phyloP scores from a whole-genome alignment of 306 rosid species.

The Aeschynomene evenia region DNA sequence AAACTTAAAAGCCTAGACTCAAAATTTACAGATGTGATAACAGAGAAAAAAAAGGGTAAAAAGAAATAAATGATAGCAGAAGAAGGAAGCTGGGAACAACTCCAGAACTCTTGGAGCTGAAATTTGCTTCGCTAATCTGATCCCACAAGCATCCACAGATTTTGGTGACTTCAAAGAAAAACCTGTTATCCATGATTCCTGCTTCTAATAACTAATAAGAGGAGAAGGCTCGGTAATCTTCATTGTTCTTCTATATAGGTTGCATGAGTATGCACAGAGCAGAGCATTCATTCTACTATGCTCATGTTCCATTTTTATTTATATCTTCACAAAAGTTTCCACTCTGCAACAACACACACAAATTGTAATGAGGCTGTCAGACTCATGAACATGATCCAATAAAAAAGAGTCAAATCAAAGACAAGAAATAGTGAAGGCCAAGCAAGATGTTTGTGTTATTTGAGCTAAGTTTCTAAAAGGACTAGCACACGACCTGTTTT shows the following conservation, averaged over 20 bases:
- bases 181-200: conserved; percentile 35
- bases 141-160: conserved; percentile 35
- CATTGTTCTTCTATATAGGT: conserved; percentile 30
- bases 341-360: conserved; percentile 56
- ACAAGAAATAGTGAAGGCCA: not conserved
- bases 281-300: conserved; percentile 2
- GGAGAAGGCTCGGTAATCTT: conserved; percentile 33
- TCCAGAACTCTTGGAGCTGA: conserved; percentile 26
- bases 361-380: not conserved
- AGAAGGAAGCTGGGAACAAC: conserved; percentile 31
- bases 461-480: not conserved
- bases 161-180: conserved; percentile 36
- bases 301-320: conserved; percentile 31
- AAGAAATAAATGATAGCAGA: not conserved
- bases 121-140: conserved; percentile 32
- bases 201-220: conserved; percentile 28
- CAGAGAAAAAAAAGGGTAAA: not conserved
- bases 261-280: conserved; percentile 42
- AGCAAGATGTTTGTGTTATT: not conserved
- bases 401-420: conserved; percentile 11
- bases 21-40: conserved; percentile 33
- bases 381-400: conserved; percentile 11
- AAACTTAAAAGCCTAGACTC: conserved; percentile 18
- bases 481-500: not conserved
- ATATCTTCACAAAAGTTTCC: conserved; percentile 64